phyloP scores from a whole-genome alignment of 352 stramenopile species.

The Hyaloperonospora brassicae region DNA sequence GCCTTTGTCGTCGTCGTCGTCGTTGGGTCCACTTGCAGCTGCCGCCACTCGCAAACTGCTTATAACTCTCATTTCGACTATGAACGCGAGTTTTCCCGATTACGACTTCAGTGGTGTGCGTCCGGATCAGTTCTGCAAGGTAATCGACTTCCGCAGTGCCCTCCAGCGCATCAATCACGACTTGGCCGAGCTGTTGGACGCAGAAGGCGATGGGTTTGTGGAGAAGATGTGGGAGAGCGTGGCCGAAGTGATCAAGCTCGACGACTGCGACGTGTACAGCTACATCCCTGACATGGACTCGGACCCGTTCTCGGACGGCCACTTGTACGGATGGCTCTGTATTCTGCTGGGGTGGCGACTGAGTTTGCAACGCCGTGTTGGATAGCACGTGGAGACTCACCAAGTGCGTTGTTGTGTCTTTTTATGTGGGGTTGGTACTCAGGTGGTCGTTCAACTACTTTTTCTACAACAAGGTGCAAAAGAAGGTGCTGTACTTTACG shows the following conservation, averaged over 20 bases:
- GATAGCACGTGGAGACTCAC: too few relatives aligned
- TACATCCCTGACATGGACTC: slow-evolving; percentile 92
- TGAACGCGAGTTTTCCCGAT: slow-evolving; percentile 91
- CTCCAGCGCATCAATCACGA: slow-evolving; percentile 86
- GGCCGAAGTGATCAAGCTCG: slow-evolving; percentile 76
- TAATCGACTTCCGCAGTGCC: slow-evolving; percentile 78
- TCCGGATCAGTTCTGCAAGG: slow-evolving; percentile 87
- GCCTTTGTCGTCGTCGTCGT: slow-evolving; percentile 49
- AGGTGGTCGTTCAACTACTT: slow-evolving; percentile 95
- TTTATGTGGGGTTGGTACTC: background rate
- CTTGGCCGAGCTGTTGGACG: slow-evolving; percentile 89
- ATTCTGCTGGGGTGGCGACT: background rate
- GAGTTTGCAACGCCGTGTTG: too few relatives aligned
- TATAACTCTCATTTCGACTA: slow-evolving; percentile 91
- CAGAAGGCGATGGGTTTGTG: slow-evolving; percentile 97
- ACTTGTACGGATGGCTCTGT: slow-evolving; percentile 39
- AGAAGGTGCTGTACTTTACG: slow-evolving; percentile 91
- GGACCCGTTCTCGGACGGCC: slow-evolving; percentile 89
- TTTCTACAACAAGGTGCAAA: slow-evolving; percentile 90
- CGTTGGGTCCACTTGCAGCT: slow-evolving; percentile 72
- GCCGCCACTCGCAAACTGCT: slow-evolving; percentile 81
- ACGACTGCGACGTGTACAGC: slow-evolving; percentile 89
- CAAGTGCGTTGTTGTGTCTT: too few relatives aligned
- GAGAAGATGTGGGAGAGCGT: slow-evolving; percentile 96
- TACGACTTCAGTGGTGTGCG: slow-evolving; percentile 88